Evolutionary conservation across 768 basidiomycete genomes (phyloP).

Genomic region (Termitomyces sp.): DNA sequence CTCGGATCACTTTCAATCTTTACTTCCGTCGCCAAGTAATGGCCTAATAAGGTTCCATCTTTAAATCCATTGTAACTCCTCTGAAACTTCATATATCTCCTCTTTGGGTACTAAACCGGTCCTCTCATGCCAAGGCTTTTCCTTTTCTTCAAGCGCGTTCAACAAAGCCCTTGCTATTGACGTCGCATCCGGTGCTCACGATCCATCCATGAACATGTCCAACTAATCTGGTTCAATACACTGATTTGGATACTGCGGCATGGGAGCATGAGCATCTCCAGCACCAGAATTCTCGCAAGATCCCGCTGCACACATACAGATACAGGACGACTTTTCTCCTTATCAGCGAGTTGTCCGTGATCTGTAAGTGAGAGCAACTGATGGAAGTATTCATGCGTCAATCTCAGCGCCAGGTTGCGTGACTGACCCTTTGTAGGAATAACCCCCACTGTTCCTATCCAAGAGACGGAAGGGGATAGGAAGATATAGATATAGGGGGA

Average conservation of each 20-base stretch:
- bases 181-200: slow-evolving; percentile 13
- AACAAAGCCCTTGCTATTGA: slow-evolving; percentile 4
- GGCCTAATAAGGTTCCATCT: neutral
- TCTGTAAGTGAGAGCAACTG: slow-evolving; percentile 3
- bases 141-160: slow-evolving; percentile 2
- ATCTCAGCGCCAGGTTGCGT: slow-evolving; percentile 13
- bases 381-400: slow-evolving; percentile 13
- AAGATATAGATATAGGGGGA: neutral
- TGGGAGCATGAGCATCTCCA: slow-evolving; percentile 5
- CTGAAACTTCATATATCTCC: slow-evolving; percentile 4
- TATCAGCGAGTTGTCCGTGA: slow-evolving; percentile 4
- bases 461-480: neutral
- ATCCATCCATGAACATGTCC: slow-evolving; percentile 5
- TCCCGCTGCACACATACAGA: slow-evolving; percentile 13
- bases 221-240: slow-evolving; percentile 3
- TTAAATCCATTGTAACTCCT: slow-evolving; percentile 3
- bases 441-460: slow-evolving; percentile 10
- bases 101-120: slow-evolving; percentile 5
- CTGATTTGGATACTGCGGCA: slow-evolving; percentile 14
- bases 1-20: neutral
- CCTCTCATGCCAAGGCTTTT: neutral
- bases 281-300: slow-evolving; percentile 8
- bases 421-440: slow-evolving; percentile 9
- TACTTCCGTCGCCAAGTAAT: neutral
- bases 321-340: slow-evolving; percentile 9